Evolutionary conservation across 768 basidiomycete genomes (phyloP).

Genomic region (Dentipellis fragilis): DNA sequence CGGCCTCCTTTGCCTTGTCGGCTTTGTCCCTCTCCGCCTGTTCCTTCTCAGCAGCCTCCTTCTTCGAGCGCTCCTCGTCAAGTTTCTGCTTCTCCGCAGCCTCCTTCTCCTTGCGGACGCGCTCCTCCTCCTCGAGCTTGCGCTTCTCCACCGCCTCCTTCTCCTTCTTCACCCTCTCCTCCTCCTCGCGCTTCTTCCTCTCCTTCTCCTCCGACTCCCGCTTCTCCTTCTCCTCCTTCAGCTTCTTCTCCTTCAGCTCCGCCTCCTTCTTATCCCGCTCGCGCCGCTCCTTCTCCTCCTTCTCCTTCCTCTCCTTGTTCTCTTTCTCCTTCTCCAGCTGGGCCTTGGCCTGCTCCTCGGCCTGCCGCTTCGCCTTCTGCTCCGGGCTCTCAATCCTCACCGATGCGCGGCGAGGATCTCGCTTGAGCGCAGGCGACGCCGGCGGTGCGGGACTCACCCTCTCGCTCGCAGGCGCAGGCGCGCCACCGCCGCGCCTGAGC

Average conservation of each 20-base stretch:
- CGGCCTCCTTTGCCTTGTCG: conserved; percentile 22
- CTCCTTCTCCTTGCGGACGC: conserved; percentile 23
- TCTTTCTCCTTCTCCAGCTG: conserved; percentile 25
- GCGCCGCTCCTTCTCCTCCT: conserved; percentile 25
- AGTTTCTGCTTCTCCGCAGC: conserved; percentile 30
- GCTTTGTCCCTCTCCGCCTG: conserved; percentile 17
- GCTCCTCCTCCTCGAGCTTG: conserved; percentile 22
- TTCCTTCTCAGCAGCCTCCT: too few relatives aligned
- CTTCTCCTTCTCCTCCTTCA: conserved; percentile 21
- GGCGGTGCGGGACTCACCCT: conserved; percentile 26
- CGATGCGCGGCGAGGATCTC: conserved; percentile 17
- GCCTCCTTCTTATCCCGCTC: conserved; percentile 27
- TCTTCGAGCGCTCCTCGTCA: too few relatives aligned
- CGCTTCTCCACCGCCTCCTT: conserved; percentile 13
- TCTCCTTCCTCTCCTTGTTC: conserved; percentile 29
- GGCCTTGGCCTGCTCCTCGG: conserved; percentile 25
- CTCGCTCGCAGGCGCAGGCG: conserved; percentile 30
- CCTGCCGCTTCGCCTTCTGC: conserved; percentile 38
- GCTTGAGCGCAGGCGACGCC: conserved; percentile 4
- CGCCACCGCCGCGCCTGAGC: conserved; percentile 38
- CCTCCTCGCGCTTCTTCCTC: conserved; percentile 19
- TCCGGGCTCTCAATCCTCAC: conserved; percentile 61
- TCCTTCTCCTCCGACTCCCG: conserved; percentile 32
- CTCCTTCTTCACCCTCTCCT: conserved; percentile 12
- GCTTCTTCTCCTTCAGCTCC: conserved; percentile 28